phyloP scores from a whole-genome alignment of 1,284 basidiomycete genomes.

The Somion occarium region DNA sequence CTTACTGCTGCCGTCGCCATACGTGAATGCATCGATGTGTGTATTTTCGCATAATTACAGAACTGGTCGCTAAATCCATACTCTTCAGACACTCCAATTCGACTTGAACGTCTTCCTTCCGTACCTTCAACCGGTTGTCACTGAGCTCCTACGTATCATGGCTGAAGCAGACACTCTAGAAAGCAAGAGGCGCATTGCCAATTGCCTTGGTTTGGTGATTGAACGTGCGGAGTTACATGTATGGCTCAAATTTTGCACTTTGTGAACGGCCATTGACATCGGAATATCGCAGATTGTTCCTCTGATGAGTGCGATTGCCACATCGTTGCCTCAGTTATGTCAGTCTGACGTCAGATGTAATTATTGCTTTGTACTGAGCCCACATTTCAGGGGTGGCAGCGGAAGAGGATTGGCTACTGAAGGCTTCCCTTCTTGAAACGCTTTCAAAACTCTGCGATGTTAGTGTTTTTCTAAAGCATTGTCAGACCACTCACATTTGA shows the following conservation, averaged over 20 bases:
- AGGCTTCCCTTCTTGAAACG: conserved; percentile 66
- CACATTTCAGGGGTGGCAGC: conserved; percentile 51
- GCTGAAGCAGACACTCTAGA: conserved; percentile 75
- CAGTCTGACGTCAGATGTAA: conserved; percentile 24
- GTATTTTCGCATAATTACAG: too few species aligned
- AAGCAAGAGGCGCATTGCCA: conserved; percentile 72
- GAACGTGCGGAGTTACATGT: conserved; percentile 63
- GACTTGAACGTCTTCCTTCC: conserved; percentile 53
- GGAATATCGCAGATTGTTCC: conserved; percentile 56
- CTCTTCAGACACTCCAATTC: conserved; percentile 51
- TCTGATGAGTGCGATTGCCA: conserved; percentile 59
- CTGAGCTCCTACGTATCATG: conserved; percentile 63
- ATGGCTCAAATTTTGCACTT: conserved; percentile 16
- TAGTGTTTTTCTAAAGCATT: conserved; percentile 15
- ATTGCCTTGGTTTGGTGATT: conserved; percentile 69
- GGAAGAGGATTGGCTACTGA: conserved; percentile 77
- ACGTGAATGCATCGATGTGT: conserved; percentile 77
- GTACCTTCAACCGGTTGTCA: conserved; percentile 53
- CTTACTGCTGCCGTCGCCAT: conserved; percentile 76
- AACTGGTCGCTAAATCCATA: too few species aligned
- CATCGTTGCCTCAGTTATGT: conserved; percentile 76
- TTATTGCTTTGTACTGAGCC: conserved; percentile 10
- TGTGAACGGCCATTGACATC: not conserved
- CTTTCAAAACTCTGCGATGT: conserved; percentile 74
- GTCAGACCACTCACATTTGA: not conserved